Conservation (phyloP, 306 rosid genomes). For the Nissolia schottii region DNA sequence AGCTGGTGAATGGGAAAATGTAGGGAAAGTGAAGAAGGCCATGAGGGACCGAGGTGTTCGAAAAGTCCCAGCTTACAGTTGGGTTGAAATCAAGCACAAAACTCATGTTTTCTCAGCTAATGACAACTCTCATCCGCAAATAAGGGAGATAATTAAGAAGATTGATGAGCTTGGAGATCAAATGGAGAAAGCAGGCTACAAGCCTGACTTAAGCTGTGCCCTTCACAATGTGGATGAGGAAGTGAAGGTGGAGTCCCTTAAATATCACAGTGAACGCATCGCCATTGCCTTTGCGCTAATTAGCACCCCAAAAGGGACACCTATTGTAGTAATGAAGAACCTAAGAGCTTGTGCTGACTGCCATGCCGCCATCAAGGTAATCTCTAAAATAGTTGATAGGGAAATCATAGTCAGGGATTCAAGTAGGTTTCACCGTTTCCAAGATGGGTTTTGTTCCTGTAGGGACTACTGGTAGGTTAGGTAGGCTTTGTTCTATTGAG, state of each 20-base stretch:
- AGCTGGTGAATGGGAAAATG: constrained; percentile 83
- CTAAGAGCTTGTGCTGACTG: constrained; percentile 79
- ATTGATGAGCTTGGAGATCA: constrained; percentile 47
- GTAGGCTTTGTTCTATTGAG: background rate
- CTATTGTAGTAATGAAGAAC: constrained; percentile 80
- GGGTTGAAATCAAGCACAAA: constrained; percentile 76
- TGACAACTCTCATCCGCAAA: constrained; percentile 58
- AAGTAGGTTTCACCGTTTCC: constrained; percentile 74
- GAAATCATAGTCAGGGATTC: constrained; percentile 77
- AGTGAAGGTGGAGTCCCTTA: constrained; percentile 62
- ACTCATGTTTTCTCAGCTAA: constrained; percentile 68
- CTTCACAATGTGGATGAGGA: constrained; percentile 72
- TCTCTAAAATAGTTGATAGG: constrained; percentile 51
- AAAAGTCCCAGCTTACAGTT: constrained; percentile 76
- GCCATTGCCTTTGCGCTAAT: constrained; percentile 85
- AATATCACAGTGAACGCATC: constrained; percentile 83
- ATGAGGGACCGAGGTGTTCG: constrained; percentile 79
- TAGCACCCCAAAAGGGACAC: constrained; percentile 66
- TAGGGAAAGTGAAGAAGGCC: constrained; percentile 70
- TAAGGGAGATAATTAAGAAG: constrained; percentile 51
- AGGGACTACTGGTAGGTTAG: constrained; percentile 71
- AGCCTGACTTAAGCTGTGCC: constrained; percentile 70
- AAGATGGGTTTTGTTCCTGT: constrained; percentile 73
- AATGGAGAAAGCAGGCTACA: constrained; percentile 76
- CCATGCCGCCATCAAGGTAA: constrained; percentile 67